phyloP scores from a whole-genome alignment of 768 basidiomycete species.

The Suillus placidus region DNA sequence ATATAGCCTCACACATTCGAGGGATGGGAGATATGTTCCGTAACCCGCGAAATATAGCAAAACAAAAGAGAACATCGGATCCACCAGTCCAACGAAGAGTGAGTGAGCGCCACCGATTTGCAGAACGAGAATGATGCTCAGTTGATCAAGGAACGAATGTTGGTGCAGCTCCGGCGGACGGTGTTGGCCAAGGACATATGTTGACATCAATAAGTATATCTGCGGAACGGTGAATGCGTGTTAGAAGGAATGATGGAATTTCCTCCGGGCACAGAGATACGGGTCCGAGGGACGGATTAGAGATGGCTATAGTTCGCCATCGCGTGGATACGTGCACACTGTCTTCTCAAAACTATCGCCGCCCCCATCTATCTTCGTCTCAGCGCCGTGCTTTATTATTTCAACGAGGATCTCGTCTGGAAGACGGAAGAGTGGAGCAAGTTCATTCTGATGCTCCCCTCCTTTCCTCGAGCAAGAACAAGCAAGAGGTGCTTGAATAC shows the following conservation, averaged over 20 bases:
- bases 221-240: background rate
- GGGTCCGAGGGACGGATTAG: background rate
- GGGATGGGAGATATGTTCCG: background rate
- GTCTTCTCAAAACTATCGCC: background rate
- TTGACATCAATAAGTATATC: background rate
- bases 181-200: background rate
- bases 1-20: background rate
- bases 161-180: background rate
- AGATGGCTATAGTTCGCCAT: constrained; percentile 3
- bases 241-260: background rate
- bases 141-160: background rate
- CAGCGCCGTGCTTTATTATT: background rate
- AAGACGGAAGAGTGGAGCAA: background rate
- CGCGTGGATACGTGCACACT: background rate
- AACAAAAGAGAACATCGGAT: background rate
- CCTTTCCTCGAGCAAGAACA: background rate
- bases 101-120: constrained; percentile 3
- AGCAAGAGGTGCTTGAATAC: background rate
- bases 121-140: background rate
- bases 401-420: background rate
- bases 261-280: background rate
- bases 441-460: background rate
- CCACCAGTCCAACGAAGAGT: background rate
- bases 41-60: background rate
- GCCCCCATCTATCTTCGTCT: background rate